These are phyloP conservation scores for Neopestalotiopsis sp. DNA, from an alignment of 2,329 filamentous ascomycete species.

Conservation along the genomic window DNA sequence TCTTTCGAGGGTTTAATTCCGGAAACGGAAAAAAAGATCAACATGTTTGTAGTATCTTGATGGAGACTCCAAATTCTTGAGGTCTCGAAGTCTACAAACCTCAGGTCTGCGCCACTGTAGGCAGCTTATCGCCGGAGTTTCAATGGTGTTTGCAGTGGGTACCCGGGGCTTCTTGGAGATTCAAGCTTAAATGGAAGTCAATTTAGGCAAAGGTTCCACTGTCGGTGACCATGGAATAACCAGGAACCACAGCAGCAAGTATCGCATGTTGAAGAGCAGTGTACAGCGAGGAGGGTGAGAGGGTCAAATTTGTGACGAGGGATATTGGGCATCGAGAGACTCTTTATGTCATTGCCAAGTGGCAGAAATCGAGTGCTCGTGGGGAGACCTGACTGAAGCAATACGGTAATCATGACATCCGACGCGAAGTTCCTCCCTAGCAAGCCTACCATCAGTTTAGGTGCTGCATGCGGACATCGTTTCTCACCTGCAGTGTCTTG, in stretches of 20 bases:
- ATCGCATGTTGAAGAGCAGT: too few relatives aligned
- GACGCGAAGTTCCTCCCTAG: neutral
- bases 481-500: neutral
- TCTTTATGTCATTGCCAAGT: too few relatives aligned
- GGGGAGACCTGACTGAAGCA: neutral
- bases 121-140: neutral
- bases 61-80: too few relatives aligned
- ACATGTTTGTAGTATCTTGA: too few relatives aligned
- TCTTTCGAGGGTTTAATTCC: too few relatives aligned
- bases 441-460: neutral
- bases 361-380: too few relatives aligned
- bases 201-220: neutral
- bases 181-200: constrained; percentile 10
- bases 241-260: too few relatives aligned
- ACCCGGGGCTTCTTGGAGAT: neutral
- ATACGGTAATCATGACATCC: neutral
- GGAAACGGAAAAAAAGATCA: too few relatives aligned
- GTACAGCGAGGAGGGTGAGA: too few relatives aligned
- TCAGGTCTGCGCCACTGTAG: neutral
- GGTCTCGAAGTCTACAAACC: neutral
- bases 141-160: neutral
- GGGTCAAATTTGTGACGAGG: too few relatives aligned
- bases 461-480: neutral
- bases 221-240: neutral
- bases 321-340: too few relatives aligned